phyloP scores from a whole-genome alignment of 2,329 filamentous ascomycete genomes.

The Aspergillus cejpii region DNA sequence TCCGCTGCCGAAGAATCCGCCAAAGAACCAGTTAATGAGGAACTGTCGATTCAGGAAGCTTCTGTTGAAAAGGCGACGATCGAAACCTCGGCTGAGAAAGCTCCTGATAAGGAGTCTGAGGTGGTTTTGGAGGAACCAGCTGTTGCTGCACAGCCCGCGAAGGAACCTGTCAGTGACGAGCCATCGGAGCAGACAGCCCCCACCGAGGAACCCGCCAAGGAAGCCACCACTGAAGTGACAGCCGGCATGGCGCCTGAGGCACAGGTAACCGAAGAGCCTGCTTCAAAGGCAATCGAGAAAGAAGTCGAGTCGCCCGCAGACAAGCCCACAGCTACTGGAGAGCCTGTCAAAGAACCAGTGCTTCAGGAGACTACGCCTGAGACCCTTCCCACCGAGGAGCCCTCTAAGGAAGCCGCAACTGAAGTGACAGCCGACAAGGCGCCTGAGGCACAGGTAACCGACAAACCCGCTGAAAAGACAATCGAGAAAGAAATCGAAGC shows the following conservation, averaged over 20 bases:
- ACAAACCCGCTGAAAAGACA: slow-evolving; percentile 1
- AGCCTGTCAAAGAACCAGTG: slow-evolving; percentile 4
- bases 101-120: slow-evolving; percentile 3
- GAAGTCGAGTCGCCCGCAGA: slow-evolving; percentile 5
- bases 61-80: slow-evolving; percentile 6
- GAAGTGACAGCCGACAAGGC: slow-evolving; percentile 6
- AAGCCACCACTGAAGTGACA: slow-evolving; percentile 5
- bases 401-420: background rate
- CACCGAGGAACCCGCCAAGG: slow-evolving; percentile 4
- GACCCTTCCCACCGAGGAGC: background rate
- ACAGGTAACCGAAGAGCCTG: slow-evolving; percentile 8
- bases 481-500: background rate
- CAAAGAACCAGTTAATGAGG: slow-evolving; percentile 6
- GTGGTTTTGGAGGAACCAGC: slow-evolving; percentile 3
- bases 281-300: slow-evolving; percentile 4
- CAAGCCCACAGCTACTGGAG: slow-evolving; percentile 4
- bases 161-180: slow-evolving; percentile 5
- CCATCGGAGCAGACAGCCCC: slow-evolving; percentile 3
- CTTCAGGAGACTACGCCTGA: slow-evolving; percentile 4
- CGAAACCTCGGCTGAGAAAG: background rate
- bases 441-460: background rate
- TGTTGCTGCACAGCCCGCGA: slow-evolving; percentile 4
- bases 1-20: background rate
- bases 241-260: slow-evolving; percentile 8
- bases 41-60: slow-evolving; percentile 7